Conservation (phyloP, 352 stramenopile genomes). For the Globisporangium iwayamae region DNA sequence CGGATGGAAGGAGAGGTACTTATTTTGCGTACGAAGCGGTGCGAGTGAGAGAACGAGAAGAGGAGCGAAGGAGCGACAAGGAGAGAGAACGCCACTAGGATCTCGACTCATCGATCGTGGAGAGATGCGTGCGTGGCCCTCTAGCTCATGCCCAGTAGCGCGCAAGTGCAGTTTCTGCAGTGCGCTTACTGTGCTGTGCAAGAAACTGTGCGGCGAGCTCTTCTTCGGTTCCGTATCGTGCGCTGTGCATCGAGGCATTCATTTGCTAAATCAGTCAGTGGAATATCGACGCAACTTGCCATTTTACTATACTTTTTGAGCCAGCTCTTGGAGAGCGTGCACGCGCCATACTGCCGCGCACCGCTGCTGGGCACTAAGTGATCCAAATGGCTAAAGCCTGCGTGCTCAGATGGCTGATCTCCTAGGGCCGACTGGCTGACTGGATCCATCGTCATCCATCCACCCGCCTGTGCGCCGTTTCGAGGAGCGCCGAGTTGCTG, state of each 20-base stretch:
- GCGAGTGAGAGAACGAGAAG: neutral
- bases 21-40: conserved; percentile 6
- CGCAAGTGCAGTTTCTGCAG: neutral
- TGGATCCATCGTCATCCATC: neutral
- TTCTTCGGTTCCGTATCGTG: neutral
- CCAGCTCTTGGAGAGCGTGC: neutral
- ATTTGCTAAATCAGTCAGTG: neutral
- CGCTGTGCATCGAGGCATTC: neutral
- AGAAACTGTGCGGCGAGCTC: neutral
- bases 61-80: neutral
- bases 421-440: neutral
- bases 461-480: neutral
- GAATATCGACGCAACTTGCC: neutral
- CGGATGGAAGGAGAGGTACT: neutral
- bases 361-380: too few relatives aligned
- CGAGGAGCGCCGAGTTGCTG: neutral
- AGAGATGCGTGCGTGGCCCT: too few relatives aligned
- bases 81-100: neutral
- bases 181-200: neutral
- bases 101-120: too few relatives aligned
- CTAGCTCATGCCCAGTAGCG: too few relatives aligned
- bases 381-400: neutral
- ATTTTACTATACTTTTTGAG: neutral
- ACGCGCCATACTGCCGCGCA: too few relatives aligned
- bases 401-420: neutral